Conservation (phyloP, 2,329 filamentous ascomycete species). For the Aschersonia sp. region DNA sequence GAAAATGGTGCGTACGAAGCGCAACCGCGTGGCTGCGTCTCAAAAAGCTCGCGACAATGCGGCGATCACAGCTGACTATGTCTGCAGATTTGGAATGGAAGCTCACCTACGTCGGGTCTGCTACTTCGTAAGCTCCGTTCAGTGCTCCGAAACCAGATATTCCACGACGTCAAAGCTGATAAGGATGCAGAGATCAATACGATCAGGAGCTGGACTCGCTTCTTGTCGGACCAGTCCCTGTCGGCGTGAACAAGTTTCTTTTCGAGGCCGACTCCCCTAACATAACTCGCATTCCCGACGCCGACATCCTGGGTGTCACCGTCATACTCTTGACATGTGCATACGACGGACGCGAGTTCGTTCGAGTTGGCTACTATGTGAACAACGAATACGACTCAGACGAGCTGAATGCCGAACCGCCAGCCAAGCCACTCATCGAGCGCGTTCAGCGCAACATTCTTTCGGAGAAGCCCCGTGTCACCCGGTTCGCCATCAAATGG, state of each 20-base stretch:
- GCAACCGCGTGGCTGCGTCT: too few relatives aligned
- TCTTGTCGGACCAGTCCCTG: conserved; percentile 90
- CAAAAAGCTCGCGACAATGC: neutral
- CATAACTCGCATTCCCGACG: conserved; percentile 78
- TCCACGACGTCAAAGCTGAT: neutral
- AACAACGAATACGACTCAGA: conserved; percentile 98
- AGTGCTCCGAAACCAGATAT: neutral
- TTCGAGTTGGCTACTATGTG: conserved; percentile 97
- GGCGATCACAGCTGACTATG: neutral
- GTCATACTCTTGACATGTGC: conserved; percentile 93
- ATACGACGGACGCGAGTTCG: conserved; percentile 93
- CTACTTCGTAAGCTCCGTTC: conserved; percentile 65
- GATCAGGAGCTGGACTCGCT: conserved; percentile 97
- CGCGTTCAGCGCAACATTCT: conserved; percentile 85
- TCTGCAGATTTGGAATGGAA: conserved; percentile 91
- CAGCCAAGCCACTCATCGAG: conserved; percentile 83
- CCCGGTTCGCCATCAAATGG: conserved; percentile 98
- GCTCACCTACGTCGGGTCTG: conserved; percentile 95
- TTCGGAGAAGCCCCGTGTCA: conserved; percentile 94
- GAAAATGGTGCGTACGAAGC: conserved; percentile 55
- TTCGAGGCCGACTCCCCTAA: conserved; percentile 93
- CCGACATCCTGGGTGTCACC: conserved; percentile 91
- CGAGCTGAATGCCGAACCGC: conserved; percentile 77
- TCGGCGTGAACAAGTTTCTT: conserved; percentile 96
- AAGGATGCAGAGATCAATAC: conserved; percentile 63